A percentile compares a stretch with the other conserved stretches of the same genome.
phyloP scores from a whole-genome alignment of 1,139 yeast species.

The Taiozyma sp. region DNA sequence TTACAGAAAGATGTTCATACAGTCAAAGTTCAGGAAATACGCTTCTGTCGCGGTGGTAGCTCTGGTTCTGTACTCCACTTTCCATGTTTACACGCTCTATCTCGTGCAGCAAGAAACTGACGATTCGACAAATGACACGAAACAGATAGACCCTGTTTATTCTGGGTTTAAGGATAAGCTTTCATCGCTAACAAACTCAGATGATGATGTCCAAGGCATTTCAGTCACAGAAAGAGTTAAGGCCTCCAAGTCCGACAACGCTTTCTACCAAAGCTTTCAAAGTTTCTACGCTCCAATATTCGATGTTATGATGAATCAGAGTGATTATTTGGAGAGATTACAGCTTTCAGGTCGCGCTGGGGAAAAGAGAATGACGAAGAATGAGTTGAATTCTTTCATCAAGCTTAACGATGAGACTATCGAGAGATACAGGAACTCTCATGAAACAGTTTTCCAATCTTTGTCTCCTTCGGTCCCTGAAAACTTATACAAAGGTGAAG shows the following conservation, averaged over 20 bases:
- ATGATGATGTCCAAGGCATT: background rate
- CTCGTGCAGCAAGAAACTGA: background rate
- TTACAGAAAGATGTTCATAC: background rate
- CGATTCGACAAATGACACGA: background rate
- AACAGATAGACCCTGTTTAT: background rate
- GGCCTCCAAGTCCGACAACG: background rate
- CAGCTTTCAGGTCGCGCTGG: background rate
- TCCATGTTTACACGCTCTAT: background rate
- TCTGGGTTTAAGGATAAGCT: background rate
- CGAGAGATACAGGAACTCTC: slow-evolving; percentile 43
- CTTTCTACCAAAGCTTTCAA: background rate
- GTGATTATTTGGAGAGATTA: background rate
- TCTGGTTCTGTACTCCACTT: background rate
- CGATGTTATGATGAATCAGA: background rate
- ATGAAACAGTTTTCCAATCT: slow-evolving; percentile 43
- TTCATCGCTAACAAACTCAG: background rate
- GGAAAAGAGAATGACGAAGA: background rate
- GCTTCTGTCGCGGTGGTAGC: background rate
- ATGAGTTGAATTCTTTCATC: background rate
- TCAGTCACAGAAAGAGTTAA: background rate
- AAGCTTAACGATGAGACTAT: slow-evolving; percentile 30
- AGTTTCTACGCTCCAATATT: background rate
- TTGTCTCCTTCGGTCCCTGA: slow-evolving; percentile 40
- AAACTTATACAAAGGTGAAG: slow-evolving; percentile 53
- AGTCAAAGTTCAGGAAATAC: background rate